Percentiles rank a stretch among this genome's conserved stretches.
Conservation (phyloP, 2,329 filamentous ascomycete species). For the Endocalyx cinctus region DNA sequence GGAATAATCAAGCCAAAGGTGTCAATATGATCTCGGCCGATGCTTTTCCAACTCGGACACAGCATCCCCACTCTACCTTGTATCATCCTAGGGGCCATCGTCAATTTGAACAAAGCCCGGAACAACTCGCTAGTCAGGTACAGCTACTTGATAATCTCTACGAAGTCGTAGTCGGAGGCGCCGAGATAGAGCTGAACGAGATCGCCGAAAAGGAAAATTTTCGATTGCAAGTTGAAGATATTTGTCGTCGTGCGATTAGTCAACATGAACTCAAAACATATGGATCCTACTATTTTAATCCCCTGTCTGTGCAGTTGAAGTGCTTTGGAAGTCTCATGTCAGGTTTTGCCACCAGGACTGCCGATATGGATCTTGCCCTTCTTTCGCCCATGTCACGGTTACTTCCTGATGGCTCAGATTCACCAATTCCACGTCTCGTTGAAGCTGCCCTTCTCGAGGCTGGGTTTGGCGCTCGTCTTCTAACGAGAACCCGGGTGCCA, state of each 20-base stretch:
- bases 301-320: slow-evolving; percentile 59
- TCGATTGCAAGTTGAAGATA: slow-evolving; percentile 56
- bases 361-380: slow-evolving; percentile 85
- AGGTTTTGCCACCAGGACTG: slow-evolving; percentile 81
- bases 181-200: slow-evolving; percentile 61
- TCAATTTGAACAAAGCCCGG: slow-evolving; percentile 26
- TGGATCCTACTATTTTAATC: slow-evolving; percentile 41
- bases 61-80: slow-evolving; percentile 20
- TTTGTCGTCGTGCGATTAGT: slow-evolving; percentile 57
- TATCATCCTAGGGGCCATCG: slow-evolving; percentile 27
- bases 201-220: slow-evolving; percentile 69
- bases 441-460: slow-evolving; percentile 69
- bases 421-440: slow-evolving; percentile 66
- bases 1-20: slow-evolving; percentile 12
- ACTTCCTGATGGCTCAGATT: slow-evolving; percentile 49
- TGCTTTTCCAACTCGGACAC: slow-evolving; percentile 18
- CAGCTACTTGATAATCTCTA: slow-evolving; percentile 46
- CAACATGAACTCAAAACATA: slow-evolving; percentile 43
- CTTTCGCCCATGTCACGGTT: slow-evolving; percentile 58
- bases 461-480: slow-evolving; percentile 70
- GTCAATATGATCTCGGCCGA: slow-evolving; percentile 18
- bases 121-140: slow-evolving; percentile 46
- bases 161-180: slow-evolving; percentile 45
- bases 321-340: slow-evolving; percentile 81
- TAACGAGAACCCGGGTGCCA: slow-evolving; percentile 75